These are phyloP conservation scores for Dendrobium catenatum DNA, from an alignment of 106 monocot species.

Conservation along the genomic window DNA sequence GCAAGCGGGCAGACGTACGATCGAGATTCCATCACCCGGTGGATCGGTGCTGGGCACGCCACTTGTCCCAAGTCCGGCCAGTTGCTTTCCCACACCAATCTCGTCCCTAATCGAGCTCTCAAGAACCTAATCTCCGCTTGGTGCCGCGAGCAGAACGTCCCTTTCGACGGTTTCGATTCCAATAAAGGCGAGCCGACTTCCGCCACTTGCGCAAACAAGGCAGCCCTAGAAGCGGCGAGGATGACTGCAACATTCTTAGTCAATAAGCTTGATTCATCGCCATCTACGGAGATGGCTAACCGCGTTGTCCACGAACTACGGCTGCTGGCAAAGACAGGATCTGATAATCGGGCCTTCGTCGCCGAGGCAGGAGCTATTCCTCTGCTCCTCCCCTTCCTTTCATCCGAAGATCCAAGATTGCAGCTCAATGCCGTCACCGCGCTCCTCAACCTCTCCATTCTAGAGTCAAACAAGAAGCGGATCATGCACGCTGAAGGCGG, in stretches of 20 bases:
- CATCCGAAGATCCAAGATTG: slow-evolving; percentile 30
- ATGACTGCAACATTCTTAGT: slow-evolving; percentile 68
- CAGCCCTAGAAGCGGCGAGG: slow-evolving; percentile 53
- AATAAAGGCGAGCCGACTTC: neutral
- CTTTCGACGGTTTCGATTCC: slow-evolving; percentile 21
- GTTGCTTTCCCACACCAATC: slow-evolving; percentile 24
- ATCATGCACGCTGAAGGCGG: slow-evolving; percentile 61
- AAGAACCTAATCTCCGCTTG: slow-evolving; percentile 44
- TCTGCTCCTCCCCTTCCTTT: slow-evolving; percentile 46
- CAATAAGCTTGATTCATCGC: slow-evolving; percentile 25
- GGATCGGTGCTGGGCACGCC: slow-evolving; percentile 57
- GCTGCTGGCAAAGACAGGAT: slow-evolving; percentile 38
- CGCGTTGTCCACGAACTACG: slow-evolving; percentile 64
- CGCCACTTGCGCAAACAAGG: slow-evolving; percentile 33
- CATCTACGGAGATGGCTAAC: slow-evolving; percentile 26
- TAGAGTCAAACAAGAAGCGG: slow-evolving; percentile 56
- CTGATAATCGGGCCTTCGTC: slow-evolving; percentile 50
- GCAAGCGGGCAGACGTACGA: slow-evolving; percentile 90
- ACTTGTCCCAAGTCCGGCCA: slow-evolving; percentile 82
- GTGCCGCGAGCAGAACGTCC: slow-evolving; percentile 54
- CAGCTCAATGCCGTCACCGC: slow-evolving; percentile 73
- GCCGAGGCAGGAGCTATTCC: slow-evolving; percentile 67
- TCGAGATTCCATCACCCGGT: slow-evolving; percentile 45
- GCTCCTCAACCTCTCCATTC: slow-evolving; percentile 69
- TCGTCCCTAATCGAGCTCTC: slow-evolving; percentile 61